These are phyloP conservation scores for Trichoderma arundinaceum DNA, from an alignment of 2,329 filamentous ascomycete genomes.

Conservation along the genomic window DNA sequence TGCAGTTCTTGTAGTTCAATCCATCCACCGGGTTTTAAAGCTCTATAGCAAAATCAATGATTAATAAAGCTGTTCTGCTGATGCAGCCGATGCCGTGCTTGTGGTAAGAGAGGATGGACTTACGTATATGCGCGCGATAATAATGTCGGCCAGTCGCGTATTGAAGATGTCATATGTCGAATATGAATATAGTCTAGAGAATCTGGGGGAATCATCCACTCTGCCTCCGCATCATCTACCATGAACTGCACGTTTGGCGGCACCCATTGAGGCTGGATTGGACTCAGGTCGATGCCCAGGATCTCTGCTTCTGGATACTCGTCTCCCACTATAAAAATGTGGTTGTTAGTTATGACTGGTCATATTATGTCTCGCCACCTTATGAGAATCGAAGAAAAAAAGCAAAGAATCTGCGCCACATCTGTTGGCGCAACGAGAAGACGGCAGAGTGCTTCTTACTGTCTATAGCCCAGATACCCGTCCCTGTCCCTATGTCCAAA, in stretches of 20 bases:
- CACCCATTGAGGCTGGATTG: slow-evolving; percentile 44
- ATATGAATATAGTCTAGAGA: slow-evolving; percentile 45
- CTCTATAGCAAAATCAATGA: slow-evolving; percentile 21
- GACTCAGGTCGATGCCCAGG: slow-evolving; percentile 48
- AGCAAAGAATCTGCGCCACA: not conserved
- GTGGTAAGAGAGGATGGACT: not conserved
- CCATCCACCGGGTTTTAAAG: slow-evolving; percentile 53
- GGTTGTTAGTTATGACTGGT: slow-evolving; percentile 17
- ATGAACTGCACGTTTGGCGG: slow-evolving; percentile 48
- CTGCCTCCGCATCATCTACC: slow-evolving; percentile 44
- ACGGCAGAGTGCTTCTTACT: slow-evolving; percentile 35
- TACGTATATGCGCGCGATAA: slow-evolving; percentile 22
- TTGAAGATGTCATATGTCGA: slow-evolving; percentile 40
- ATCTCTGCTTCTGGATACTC: slow-evolving; percentile 48
- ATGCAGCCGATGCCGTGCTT: not conserved
- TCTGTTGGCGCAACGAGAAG: not conserved
- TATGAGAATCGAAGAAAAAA: not conserved
- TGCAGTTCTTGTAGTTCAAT: slow-evolving; percentile 50
- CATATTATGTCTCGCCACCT: not conserved
- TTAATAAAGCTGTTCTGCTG: not conserved
- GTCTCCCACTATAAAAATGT: slow-evolving; percentile 42
- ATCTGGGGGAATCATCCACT: slow-evolving; percentile 51
- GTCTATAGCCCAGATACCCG: slow-evolving; percentile 54
- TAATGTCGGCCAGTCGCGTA: slow-evolving; percentile 40
- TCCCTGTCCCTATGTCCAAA: slow-evolving; percentile 50